phyloP scores from a whole-genome alignment of 140 eudicot species.

The Stevia rebaudiana region DNA sequence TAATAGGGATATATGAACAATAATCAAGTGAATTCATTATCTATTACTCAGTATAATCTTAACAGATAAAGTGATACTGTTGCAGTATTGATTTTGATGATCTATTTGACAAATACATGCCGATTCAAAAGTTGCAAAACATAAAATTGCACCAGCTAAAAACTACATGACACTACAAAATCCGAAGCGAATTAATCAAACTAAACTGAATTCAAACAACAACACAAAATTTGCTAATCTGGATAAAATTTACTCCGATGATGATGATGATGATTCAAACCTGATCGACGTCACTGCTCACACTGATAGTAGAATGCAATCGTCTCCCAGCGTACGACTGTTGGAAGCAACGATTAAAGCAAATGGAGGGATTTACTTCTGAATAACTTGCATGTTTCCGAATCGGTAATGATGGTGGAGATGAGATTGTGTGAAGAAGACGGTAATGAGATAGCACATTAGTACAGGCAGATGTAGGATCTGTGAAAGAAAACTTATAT shows the following conservation, averaged over 20 bases:
- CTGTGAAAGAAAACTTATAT: neutral
- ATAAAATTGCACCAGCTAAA: neutral
- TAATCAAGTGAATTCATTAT: neutral
- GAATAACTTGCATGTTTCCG: slow-evolving; percentile 12
- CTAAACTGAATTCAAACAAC: slow-evolving; percentile 8
- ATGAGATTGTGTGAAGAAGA: slow-evolving; percentile 15
- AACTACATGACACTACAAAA: neutral
- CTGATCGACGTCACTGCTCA: slow-evolving; percentile 10
- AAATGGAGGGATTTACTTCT: neutral
- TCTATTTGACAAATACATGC: neutral
- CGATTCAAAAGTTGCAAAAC: neutral
- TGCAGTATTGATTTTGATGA: neutral
- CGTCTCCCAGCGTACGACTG: neutral
- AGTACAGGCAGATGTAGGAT: neutral
- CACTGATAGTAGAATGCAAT: slow-evolving; percentile 20
- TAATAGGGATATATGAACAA: neutral
- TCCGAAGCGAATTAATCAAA: neutral
- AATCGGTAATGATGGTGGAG: neutral
- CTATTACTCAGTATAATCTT: neutral
- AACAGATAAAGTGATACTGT: neutral
- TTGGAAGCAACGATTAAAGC: neutral
- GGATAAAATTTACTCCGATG: slow-evolving; percentile 5
- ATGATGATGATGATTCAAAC: slow-evolving; percentile 13
- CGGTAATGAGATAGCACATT: neutral
- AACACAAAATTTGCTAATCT: neutral